Base-by-base conservation (phyloP, 192 early-diverging fungal genomes). In the Gigaspora rosea region DNA sequence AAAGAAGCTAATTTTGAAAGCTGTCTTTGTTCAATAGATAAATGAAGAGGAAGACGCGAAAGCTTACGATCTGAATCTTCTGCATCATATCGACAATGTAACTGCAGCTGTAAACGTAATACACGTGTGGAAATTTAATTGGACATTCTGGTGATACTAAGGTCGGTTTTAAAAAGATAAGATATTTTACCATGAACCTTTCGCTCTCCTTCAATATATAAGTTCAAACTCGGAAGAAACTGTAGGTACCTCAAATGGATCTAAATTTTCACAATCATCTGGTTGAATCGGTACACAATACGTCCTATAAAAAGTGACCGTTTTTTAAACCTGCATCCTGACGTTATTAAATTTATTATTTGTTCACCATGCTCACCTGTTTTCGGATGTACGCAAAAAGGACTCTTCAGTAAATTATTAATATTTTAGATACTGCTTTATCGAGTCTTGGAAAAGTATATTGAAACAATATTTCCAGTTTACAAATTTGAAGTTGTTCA, bases 341-440 rank as follows among this genome's bases (percentile, higher is more conserved):
- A 52, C 11, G 13, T 13, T 11, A 6, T 15, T 62, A 47, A 32
- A 6, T 51, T 7, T 27, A 12, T 22, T 20, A 32, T 9, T n/a
- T 49, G 41, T 7, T 62, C 49, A 46, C 8, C n/a, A n/a, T 12
- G 59, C 77, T 78, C 86, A 90, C 96, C 93, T 11, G 96, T 97
- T 80, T 93, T 95, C 20, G 97, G 97, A 78, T 99, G 97, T 27
- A 97, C 92, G 84, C 96, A 99, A 81, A 99, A 98, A 8, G 97
- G 97, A 78, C 91, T 91, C 81, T 99, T 99, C 35, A 99, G 88
- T 87, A 99, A 94, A 86, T 99, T 96, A 81, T 92, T 94, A 10
- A 97, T 88, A 48, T 93, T 90, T 90, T 93, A 2, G 94, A 91
- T 32, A 99, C 97, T 67, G 97, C 95, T 41, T 92, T 90, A 82